Percentiles rank a stretch among this genome's conserved stretches.
Conservation (phyloP, 2,329 filamentous ascomycete species). For the Hypoxylon sp. region DNA sequence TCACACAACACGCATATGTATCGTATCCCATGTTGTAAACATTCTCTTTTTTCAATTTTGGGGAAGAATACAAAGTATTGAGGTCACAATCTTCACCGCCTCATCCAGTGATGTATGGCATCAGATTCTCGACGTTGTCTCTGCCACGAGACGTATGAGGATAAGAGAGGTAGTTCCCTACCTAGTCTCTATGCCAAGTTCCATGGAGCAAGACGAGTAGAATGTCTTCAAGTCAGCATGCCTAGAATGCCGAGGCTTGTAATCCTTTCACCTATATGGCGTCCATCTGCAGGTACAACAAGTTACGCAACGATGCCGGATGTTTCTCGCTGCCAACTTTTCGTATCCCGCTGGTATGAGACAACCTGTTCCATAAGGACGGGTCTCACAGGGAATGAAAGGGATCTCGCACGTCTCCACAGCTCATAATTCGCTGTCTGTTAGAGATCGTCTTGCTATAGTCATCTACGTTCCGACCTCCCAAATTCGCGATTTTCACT, state of each 20-base stretch:
- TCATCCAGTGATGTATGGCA: constrained; percentile 19
- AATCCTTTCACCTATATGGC: constrained; percentile 15
- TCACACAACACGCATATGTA: constrained; percentile 18
- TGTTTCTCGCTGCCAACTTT: constrained; percentile 40
- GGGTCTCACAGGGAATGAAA: constrained; percentile 44
- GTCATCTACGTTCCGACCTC: constrained; percentile 20
- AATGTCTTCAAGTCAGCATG: constrained; percentile 10
- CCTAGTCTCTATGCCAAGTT: constrained; percentile 1
- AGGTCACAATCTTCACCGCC: constrained; percentile 20
- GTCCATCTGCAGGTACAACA: constrained; percentile 17
- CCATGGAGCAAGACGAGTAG: constrained; percentile 4
- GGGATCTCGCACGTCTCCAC: constrained; percentile 41
- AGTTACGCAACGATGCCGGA: constrained; percentile 36
- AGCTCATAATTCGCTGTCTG: constrained; percentile 27
- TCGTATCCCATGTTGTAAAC: constrained; percentile 10
- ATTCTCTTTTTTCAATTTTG: constrained; percentile 10
- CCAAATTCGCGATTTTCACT: constrained; percentile 33
- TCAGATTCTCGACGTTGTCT: constrained; percentile 17
- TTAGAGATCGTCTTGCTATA: constrained; percentile 15
- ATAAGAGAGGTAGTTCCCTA: constrained; percentile 7
- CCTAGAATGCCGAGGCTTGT: constrained; percentile 22
- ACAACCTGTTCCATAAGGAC: constrained; percentile 42
- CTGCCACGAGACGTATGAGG: constrained; percentile 5
- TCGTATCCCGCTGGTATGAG: constrained; percentile 38
- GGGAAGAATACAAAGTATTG: constrained; percentile 12